A percentile compares a stretch with the other conserved stretches of the same genome.
phyloP scores from a whole-genome alignment of 495 filamentous ascomycete species.

The Choiromyces venosus region DNA sequence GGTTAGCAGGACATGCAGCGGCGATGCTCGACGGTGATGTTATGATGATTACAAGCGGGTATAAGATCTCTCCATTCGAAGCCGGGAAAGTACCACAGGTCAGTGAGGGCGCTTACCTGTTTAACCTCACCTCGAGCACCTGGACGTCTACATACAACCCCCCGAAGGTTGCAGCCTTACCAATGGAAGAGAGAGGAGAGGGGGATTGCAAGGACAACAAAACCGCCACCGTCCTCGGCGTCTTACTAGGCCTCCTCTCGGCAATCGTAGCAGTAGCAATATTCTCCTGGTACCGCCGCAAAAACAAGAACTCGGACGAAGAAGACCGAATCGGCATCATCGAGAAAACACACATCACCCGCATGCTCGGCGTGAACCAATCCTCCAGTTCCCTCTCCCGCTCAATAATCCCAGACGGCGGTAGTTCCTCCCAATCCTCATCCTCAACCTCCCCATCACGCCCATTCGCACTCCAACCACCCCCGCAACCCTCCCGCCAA shows the following conservation, averaged over 20 bases:
- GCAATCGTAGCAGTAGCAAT: conserved; percentile 50
- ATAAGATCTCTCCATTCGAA: conserved; percentile 54
- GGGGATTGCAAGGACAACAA: conserved; percentile 15
- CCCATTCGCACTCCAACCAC: background rate
- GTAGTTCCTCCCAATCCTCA: background rate
- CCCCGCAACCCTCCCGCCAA: conserved; percentile 9
- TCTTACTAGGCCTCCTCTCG: conserved; percentile 61
- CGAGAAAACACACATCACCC: conserved; percentile 20
- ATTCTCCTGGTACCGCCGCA: conserved; percentile 56
- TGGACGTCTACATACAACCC: conserved; percentile 65
- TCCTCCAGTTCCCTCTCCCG: conserved; percentile 16
- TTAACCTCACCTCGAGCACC: conserved; percentile 67
- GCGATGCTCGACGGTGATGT: conserved; percentile 76
- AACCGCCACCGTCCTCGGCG: conserved; percentile 68
- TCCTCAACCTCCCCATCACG: background rate
- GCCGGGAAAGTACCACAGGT: conserved; percentile 36
- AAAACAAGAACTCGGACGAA: conserved; percentile 40
- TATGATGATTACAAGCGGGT: conserved; percentile 86
- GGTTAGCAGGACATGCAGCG: conserved; percentile 81
- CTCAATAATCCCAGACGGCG: conserved; percentile 11
- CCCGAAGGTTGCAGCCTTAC: conserved; percentile 47
- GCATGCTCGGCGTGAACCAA: conserved; percentile 22
- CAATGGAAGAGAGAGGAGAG: conserved; percentile 4
- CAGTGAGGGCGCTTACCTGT: conserved; percentile 58
- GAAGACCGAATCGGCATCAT: conserved; percentile 29